Percentiles rank a stretch among this genome's conserved stretches.
These are phyloP conservation scores for Hippophae gyantsensis DNA, from an alignment of 306 rosid genomes.

Conservation along the genomic window DNA sequence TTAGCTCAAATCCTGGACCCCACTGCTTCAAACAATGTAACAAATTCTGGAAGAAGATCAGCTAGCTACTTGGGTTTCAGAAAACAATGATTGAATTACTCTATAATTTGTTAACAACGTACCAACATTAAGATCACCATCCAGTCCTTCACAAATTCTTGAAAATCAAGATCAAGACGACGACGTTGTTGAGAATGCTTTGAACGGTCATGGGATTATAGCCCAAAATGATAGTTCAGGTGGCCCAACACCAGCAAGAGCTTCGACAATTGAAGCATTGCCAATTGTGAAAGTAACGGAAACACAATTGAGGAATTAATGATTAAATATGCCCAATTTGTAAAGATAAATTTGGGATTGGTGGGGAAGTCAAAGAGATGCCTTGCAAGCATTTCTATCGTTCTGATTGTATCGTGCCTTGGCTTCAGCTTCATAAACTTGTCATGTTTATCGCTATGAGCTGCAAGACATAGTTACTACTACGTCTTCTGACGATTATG, in stretches of 20 bases:
- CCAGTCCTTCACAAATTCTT: no score
- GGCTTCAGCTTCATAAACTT: conserved; percentile 59
- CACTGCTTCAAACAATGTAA: conserved; percentile 1
- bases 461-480: neutral
- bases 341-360: conserved; percentile 55
- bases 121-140: no score
- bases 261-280: conserved; percentile 27
- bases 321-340: conserved; percentile 61
- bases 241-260: neutral
- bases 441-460: conserved; percentile 35
- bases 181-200: conserved; percentile 2
- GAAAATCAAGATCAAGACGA: conserved; percentile 1
- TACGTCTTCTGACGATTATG: no score
- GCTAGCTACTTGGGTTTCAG: neutral
- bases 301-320: conserved; percentile 14
- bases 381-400: conserved; percentile 80
- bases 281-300: conserved; percentile 32
- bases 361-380: conserved; percentile 42
- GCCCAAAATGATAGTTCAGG: conserved; percentile 22
- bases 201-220: conserved; percentile 4
- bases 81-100: conserved; percentile 38
- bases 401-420: conserved; percentile 53
- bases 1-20: conserved; percentile 36
- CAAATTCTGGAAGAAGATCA: conserved; percentile 11
- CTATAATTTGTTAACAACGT: conserved; percentile 17